These are phyloP conservation scores for Russula virescens DNA, from an alignment of 768 basidiomycete genomes.

Conservation along the genomic window DNA sequence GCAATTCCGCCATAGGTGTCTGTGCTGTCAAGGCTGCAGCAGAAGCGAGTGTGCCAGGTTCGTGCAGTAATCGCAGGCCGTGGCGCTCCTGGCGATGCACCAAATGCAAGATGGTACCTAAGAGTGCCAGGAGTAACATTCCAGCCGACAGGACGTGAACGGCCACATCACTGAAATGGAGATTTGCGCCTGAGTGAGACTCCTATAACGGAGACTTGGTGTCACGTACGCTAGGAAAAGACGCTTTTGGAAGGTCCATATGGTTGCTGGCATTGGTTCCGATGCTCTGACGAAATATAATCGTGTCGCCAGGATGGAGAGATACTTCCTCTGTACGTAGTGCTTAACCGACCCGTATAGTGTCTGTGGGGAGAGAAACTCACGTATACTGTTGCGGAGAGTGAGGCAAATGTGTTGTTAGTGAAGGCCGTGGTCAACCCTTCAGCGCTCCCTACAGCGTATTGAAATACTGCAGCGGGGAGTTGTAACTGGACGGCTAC, in stretches of 20 bases:
- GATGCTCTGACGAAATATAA: conserved; percentile 43
- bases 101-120: conserved; percentile 41
- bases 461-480: conserved; percentile 48
- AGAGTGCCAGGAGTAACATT: conserved; percentile 42
- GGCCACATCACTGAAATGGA: conserved; percentile 29
- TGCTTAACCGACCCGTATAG: not conserved
- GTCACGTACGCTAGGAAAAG: conserved; percentile 38
- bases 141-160: conserved; percentile 40
- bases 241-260: conserved; percentile 42
- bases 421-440: conserved; percentile 31
- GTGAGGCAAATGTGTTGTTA: conserved; percentile 31
- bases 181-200: too few species aligned
- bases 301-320: conserved; percentile 45
- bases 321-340: conserved; percentile 36
- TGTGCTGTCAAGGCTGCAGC: conserved; percentile 50
- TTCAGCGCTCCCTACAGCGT: conserved; percentile 31
- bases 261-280: conserved; percentile 35
- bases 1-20: conserved; percentile 42
- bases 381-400: conserved; percentile 46
- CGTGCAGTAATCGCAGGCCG: conserved; percentile 40
- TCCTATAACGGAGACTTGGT: too few species aligned
- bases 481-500: conserved; percentile 45
- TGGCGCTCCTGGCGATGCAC: conserved; percentile 43
- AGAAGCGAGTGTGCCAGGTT: conserved; percentile 50
- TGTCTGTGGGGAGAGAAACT: conserved; percentile 24